These are phyloP conservation scores for Cercis canadensis DNA, from an alignment of 306 rosid species.

Conservation along the genomic window DNA sequence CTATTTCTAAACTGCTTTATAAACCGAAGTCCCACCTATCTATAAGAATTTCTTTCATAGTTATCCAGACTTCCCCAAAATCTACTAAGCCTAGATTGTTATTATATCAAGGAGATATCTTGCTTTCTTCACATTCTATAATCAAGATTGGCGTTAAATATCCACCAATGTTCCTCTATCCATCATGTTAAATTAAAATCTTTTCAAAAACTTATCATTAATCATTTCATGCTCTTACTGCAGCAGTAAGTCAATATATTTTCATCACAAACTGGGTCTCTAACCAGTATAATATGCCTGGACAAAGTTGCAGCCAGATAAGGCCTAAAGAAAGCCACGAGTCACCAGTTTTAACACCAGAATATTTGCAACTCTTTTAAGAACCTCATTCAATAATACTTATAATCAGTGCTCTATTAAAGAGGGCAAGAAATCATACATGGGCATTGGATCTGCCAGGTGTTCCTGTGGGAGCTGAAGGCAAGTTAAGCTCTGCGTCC, in stretches of 20 bases:
- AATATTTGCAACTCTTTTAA: neutral
- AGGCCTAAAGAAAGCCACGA: neutral
- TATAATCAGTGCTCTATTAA: neutral
- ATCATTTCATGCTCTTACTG: neutral
- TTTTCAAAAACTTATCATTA: neutral
- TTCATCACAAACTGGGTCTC: conserved; percentile 3
- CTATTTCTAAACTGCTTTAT: conserved; percentile 17
- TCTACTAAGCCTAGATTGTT: neutral
- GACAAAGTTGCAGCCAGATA: conserved; percentile 8
- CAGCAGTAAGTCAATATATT: conserved; percentile 15
- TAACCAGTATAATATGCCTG: conserved; percentile 6
- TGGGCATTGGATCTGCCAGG: conserved; percentile 75
- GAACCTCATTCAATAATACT: neutral
- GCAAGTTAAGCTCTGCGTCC: conserved; percentile 85
- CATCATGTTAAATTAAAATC: too few relatives aligned
- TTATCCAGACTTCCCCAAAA: neutral
- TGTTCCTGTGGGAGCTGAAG: conserved; percentile 84
- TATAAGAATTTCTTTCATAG: neutral
- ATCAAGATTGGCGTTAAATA: conserved; percentile 1
- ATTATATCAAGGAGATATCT: neutral
- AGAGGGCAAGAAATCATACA: conserved; percentile 47
- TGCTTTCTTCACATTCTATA: neutral
- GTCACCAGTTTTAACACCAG: conserved; percentile 12
- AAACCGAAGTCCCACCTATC: conserved; percentile 4
- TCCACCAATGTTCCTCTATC: conserved; percentile 10